A percentile compares a stretch with the other conserved stretches of the same genome.
phyloP scores from a whole-genome alignment of 495 filamentous ascomycete genomes.

The Delitschia confertaspora region DNA sequence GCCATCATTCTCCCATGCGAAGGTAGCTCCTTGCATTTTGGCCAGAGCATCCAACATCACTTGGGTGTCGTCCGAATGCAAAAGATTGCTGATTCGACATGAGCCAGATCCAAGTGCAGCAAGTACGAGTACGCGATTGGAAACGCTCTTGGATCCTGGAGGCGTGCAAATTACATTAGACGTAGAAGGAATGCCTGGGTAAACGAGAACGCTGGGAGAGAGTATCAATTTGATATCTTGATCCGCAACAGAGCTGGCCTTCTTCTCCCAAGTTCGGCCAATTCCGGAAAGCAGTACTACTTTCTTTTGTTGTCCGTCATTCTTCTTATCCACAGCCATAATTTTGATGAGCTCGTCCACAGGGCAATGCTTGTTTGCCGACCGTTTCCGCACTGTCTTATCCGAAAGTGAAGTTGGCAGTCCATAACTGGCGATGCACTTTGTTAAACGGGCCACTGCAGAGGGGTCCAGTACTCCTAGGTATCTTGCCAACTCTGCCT shows the following conservation, averaged over 20 bases:
- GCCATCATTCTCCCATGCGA: constrained; percentile 89
- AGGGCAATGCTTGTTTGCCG: constrained; percentile 82
- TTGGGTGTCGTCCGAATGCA: constrained; percentile 95
- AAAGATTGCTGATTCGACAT: constrained; percentile 79
- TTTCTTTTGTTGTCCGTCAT: constrained; percentile 90
- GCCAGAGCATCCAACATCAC: constrained; percentile 88
- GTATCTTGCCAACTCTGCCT: constrained; percentile 85
- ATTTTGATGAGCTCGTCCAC: constrained; percentile 79
- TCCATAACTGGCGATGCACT: constrained; percentile 88
- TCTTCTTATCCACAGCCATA: constrained; percentile 99
- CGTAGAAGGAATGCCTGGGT: constrained; percentile 54
- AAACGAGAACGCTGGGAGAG: constrained; percentile 66
- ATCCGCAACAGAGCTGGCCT: constrained; percentile 82
- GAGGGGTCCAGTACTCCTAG: constrained; percentile 78
- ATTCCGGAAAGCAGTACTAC: constrained; percentile 91
- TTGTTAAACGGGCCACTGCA: constrained; percentile 80
- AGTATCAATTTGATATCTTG: constrained; percentile 75
- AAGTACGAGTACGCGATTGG: constrained; percentile 86
- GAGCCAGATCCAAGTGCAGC: constrained; percentile 83
- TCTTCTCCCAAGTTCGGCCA: constrained; percentile 74
- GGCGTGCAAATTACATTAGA: constrained; percentile 69
- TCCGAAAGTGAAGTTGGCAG: constrained; percentile 81
- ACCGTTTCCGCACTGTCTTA: constrained; percentile 71
- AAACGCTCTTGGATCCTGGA: constrained; percentile 96
- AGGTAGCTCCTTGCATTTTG: constrained; percentile 77